Base-by-base conservation (phyloP, 768 basidiomycete species). In the Mycena polygramma region DNA sequence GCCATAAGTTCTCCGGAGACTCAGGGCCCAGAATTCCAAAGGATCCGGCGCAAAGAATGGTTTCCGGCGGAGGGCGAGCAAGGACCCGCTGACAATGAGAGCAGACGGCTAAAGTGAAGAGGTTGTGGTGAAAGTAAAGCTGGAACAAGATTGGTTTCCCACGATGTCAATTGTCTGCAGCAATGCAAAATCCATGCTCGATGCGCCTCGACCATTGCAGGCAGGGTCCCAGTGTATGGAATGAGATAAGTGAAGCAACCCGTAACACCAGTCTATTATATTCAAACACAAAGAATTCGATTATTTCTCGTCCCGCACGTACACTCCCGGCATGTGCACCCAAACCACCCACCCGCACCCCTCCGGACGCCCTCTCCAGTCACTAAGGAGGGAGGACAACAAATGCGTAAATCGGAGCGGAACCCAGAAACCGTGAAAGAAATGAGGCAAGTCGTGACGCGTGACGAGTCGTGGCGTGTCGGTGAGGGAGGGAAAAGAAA, bases 321-420 rank as follows among this genome's bases (percentile, higher is more conserved):
- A 57, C 26, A 37, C 53, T 9, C 24, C 46, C 39, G 35, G 41
- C 2, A 43, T 43, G 41, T 17, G 41, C 41, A 17, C 41, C 13
- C 41, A 13, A 43, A 30, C 30, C 41, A 43, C 41, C 41, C 41
- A 43, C 41, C 13, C 46, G 9, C 57, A 24, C 46, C 46, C 36
- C 60, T 51, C 67, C 61, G 22, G 61, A 20, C 43, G 54, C 67
- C 67, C 67, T 68, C 67, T 68, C 55, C 60, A 36, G 41, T 54
- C 41, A 35, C 35, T 36, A 22, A 36, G 53, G 59, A 53, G 60
- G 60, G 48, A 68, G 67, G 67, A 68, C 67, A 68, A 63, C 67
- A 62, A 62, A 68, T 63, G 45, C 61, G 48, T 51, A 39, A 39
- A 49, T 11, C 54, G 39, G 36, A 68, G 61, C 43, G 45, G 49